Base-by-base conservation (phyloP, 1,284 basidiomycete genomes). In the Ganoderma lucidum region DNA sequence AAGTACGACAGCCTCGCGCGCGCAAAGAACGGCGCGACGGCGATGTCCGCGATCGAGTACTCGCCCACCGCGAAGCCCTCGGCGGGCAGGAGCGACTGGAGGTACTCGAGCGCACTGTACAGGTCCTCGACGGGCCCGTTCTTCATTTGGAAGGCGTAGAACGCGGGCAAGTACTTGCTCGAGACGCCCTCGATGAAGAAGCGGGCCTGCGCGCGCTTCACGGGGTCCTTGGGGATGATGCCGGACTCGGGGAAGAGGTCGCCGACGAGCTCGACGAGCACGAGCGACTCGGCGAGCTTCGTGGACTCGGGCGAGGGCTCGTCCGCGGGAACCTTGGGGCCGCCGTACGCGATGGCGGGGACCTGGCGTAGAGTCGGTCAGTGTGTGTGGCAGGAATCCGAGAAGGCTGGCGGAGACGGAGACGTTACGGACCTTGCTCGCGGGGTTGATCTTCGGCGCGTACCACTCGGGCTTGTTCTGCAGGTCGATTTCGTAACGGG, bases 201-300 rank as follows among this genome's bases (percentile, higher is more conserved):
- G 10, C 90, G 87, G 2, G 83, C 86, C 65, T 84, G 82, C 6
- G 90, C 90, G 23, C 87, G 86, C 10, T 78, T 75, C 35, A 89
- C 82, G 0, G 89, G 87, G 75, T 90, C 85, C 9, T 81, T 77
- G 0, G 89, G 88, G 15, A 90, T 82, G 23, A 90, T 80, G 3
- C 74, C 72, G 0, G 83, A 80, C 15, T 82, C 74, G 0, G 86
- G 87, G 76, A 79, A 85, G 62, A 88, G 76, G 73, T 91, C 89
- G 9, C 86, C 86, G 68, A 90, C 73, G 79, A 91, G 89, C 76
- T 91, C 89, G 66, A 91, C 79, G 64, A 91, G 82, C 41, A 91
- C 83, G 56, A 87, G 83, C 1, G 89, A 90, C 75, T 92, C 90
- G 37, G 87, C 83, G 67, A 92, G 78, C 78, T 90, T 91, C 63